These are phyloP conservation scores for Calonectria montana DNA, from an alignment of 2,329 filamentous ascomycete species.

Conservation along the genomic window DNA sequence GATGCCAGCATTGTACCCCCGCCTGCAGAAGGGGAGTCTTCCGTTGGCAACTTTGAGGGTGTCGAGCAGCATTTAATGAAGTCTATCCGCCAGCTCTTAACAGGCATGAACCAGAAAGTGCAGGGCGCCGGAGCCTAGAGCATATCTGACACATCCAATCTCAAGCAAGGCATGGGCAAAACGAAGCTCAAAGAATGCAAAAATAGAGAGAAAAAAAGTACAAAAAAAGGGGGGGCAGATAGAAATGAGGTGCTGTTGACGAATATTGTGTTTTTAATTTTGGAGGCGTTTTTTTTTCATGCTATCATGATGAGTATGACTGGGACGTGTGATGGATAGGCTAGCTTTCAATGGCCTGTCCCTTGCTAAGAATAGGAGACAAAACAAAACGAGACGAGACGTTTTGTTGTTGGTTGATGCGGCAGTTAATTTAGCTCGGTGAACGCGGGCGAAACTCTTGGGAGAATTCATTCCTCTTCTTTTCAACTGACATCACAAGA, in stretches of 20 bases:
- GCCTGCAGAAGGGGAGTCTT: conserved; percentile 46
- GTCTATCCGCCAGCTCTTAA: conserved; percentile 52
- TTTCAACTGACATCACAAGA: conserved; percentile 30
- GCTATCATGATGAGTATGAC: conserved; percentile 43
- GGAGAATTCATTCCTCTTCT: conserved; percentile 29
- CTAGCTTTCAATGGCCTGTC: conserved; percentile 24
- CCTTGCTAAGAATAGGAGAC: conserved; percentile 9
- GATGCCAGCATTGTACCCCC: conserved; percentile 55
- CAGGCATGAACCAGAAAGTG: conserved; percentile 54
- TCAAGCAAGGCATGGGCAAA: not conserved
- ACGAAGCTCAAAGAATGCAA: not conserved
- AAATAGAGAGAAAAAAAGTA: conserved; percentile 8
- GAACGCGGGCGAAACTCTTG: conserved; percentile 4
- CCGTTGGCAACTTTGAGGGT: conserved; percentile 50
- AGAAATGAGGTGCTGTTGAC: conserved; percentile 24
- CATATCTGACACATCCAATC: not conserved
- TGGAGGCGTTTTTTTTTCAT: conserved; percentile 36
- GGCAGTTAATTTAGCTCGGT: conserved; percentile 7
- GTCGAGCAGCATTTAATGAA: conserved; percentile 56
- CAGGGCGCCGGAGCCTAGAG: conserved; percentile 27
- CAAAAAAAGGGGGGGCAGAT: not conserved
- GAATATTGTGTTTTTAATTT: conserved; percentile 28
- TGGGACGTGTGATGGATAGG: conserved; percentile 33
- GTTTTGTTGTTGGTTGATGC: conserved; percentile 15
- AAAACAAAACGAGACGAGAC: not conserved